Evolutionary conservation across 331 rosid genomes (phyloP).

Genomic region (Rosa hybrid): DNA sequence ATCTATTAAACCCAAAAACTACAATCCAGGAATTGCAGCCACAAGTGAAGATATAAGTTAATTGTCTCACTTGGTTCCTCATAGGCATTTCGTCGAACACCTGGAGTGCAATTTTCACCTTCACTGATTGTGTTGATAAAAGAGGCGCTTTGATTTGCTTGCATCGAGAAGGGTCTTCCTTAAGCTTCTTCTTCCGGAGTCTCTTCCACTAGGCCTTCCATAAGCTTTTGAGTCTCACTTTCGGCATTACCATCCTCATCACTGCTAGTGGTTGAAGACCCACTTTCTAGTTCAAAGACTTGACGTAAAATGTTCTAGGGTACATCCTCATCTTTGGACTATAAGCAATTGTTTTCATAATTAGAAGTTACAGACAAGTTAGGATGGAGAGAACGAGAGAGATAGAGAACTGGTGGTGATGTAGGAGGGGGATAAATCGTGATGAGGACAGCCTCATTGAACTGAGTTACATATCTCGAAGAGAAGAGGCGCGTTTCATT

Average conservation of each 20-base stretch:
- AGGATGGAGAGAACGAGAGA: not conserved
- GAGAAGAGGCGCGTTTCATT: no score
- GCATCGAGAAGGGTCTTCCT: slow-evolving; percentile 52
- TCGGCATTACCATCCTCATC: slow-evolving; percentile 31
- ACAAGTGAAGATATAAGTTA: not conserved
- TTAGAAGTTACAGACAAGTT: not conserved
- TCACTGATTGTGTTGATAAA: not conserved
- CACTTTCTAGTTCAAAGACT: slow-evolving; percentile 24
- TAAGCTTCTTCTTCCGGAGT: slow-evolving; percentile 55
- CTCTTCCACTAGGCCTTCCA: slow-evolving; percentile 70
- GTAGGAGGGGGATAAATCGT: slow-evolving; percentile 55
- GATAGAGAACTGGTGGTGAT: slow-evolving; percentile 30
- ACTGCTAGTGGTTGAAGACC: slow-evolving; percentile 30
- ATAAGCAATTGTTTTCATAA: not conserved
- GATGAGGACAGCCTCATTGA: slow-evolving; percentile 63
- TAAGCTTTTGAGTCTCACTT: slow-evolving; percentile 34
- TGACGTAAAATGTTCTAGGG: slow-evolving; percentile 10
- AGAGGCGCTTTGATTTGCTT: slow-evolving; percentile 59
- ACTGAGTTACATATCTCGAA: not conserved
- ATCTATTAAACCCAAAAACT: not conserved
- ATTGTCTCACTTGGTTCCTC: slow-evolving; percentile 23
- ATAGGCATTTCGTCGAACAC: slow-evolving; percentile 71
- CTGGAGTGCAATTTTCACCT: slow-evolving; percentile 21
- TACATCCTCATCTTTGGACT: slow-evolving; percentile 29
- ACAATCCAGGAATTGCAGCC: not conserved